phyloP scores from a whole-genome alignment of 257 asterid species.

The Rehmannia glutinosa region DNA sequence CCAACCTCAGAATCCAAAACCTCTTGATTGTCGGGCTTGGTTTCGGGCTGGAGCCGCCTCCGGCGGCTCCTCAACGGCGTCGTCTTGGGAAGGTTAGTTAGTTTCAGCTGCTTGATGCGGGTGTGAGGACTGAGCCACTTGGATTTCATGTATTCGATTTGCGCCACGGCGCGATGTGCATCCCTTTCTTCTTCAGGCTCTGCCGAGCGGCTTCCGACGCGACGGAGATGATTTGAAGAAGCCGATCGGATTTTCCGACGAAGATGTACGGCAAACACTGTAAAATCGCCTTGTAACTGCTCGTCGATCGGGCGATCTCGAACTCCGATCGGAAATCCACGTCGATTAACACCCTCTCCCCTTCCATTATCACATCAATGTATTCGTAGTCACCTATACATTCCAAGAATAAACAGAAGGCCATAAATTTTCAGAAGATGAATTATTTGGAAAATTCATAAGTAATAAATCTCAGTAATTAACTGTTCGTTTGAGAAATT shows the following conservation, averaged over 20 bases:
- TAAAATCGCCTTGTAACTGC: conserved; percentile 50
- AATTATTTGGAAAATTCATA: no score
- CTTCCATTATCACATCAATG: conserved; percentile 63
- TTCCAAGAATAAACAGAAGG: neutral
- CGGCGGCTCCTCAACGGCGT: conserved; percentile 5
- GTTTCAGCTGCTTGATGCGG: conserved; percentile 31
- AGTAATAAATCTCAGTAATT: no score
- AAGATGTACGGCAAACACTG: conserved; percentile 65
- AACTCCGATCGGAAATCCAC: conserved; percentile 89
- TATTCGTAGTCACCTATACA: conserved; percentile 76
- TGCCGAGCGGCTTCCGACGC: conserved; percentile 73
- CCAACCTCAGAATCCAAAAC: conserved; percentile 45
- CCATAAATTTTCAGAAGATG: neutral
- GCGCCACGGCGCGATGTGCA: conserved; percentile 97
- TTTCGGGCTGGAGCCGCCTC: neutral
- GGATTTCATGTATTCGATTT: conserved; percentile 72
- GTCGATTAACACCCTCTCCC: conserved; percentile 68
- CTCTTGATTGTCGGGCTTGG: conserved; percentile 14
- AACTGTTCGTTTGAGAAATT: no score
- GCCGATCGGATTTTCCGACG: conserved; percentile 80
- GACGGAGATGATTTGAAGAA: conserved; percentile 66
- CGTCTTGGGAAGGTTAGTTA: conserved; percentile 5
- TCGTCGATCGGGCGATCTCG: conserved; percentile 83
- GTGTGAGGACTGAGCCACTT: conserved; percentile 77
- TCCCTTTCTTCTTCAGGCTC: conserved; percentile 89